phyloP scores from a whole-genome alignment of 352 stramenopile species.

The Pythium dissimile region DNA sequence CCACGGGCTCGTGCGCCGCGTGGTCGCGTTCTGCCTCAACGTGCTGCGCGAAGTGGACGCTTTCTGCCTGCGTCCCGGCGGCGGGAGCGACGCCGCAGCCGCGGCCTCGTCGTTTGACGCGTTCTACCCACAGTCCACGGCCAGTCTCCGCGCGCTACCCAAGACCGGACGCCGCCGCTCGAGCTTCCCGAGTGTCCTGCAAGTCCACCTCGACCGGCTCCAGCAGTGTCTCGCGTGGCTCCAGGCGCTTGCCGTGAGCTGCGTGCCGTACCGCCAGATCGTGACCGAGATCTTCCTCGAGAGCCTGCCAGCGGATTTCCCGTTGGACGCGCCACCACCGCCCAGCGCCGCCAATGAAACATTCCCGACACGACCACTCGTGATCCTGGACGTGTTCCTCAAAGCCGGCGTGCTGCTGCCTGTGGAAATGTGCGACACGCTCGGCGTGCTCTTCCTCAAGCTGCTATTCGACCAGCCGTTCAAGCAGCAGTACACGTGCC shows the following conservation, averaged over 20 bases:
- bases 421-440: constrained; percentile 62
- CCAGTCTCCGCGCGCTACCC: constrained; percentile 37
- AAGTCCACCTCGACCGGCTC: constrained; percentile 53
- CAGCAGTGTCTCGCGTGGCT: constrained; percentile 63
- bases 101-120: constrained; percentile 30
- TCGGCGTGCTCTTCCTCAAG: constrained; percentile 82
- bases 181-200: constrained; percentile 41
- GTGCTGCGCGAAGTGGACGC: constrained; percentile 55
- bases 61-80: constrained; percentile 37
- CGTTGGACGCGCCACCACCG: background rate
- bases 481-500: constrained; percentile 77
- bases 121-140: constrained; percentile 24
- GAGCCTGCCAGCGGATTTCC: constrained; percentile 44
- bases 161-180: constrained; percentile 38
- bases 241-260: constrained; percentile 71
- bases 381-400: constrained; percentile 69
- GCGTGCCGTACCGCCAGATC: constrained; percentile 58
- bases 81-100: background rate
- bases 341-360: background rate
- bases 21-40: constrained; percentile 55
- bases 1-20: constrained; percentile 35
- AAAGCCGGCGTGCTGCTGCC: constrained; percentile 68
- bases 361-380: constrained; percentile 19
- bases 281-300: constrained; percentile 60
- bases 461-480: constrained; percentile 78